Conservation (phyloP, 2,329 filamentous ascomycete genomes). For the Rutstroemia sp. region DNA sequence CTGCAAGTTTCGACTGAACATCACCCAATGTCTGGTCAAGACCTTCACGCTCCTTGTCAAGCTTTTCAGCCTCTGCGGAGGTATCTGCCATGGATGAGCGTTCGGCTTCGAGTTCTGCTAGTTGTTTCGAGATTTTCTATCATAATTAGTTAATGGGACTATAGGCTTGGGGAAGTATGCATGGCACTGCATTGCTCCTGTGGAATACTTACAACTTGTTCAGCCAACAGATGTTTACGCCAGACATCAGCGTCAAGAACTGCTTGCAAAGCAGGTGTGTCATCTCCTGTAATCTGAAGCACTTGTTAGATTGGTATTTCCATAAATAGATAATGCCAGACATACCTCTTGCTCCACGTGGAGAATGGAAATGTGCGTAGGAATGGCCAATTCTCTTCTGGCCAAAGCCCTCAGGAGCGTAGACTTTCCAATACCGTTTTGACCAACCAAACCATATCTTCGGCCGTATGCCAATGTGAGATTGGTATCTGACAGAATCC, state of each 20-base stretch:
- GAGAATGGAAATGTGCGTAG: constrained; percentile 95
- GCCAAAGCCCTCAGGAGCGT: constrained; percentile 90
- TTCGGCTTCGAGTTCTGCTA: constrained; percentile 71
- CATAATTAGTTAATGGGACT: constrained; percentile 9
- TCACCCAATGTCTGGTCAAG: constrained; percentile 87
- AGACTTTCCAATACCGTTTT: constrained; percentile 98
- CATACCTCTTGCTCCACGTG: constrained; percentile 94
- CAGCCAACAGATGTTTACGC: constrained; percentile 87
- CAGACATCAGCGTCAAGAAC: constrained; percentile 97
- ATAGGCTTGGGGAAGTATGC: neutral
- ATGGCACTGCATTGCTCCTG: neutral
- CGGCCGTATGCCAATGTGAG: constrained; percentile 87
- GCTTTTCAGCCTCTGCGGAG: constrained; percentile 74
- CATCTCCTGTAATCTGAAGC: constrained; percentile 72
- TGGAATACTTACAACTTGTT: constrained; percentile 62
- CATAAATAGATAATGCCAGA: constrained; percentile 14
- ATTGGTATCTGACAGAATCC: constrained; percentile 86
- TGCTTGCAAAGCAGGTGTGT: constrained; percentile 89
- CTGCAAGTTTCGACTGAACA: constrained; percentile 82
- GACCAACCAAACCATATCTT: constrained; percentile 93
- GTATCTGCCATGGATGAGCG: constrained; percentile 81
- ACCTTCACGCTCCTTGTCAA: constrained; percentile 83
- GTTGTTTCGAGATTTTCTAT: constrained; percentile 66
- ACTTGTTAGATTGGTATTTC: constrained; percentile 32
- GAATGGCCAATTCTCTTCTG: constrained; percentile 87